phyloP scores from a whole-genome alignment of 2,329 filamentous ascomycete species.

The Botrytis medusae region DNA sequence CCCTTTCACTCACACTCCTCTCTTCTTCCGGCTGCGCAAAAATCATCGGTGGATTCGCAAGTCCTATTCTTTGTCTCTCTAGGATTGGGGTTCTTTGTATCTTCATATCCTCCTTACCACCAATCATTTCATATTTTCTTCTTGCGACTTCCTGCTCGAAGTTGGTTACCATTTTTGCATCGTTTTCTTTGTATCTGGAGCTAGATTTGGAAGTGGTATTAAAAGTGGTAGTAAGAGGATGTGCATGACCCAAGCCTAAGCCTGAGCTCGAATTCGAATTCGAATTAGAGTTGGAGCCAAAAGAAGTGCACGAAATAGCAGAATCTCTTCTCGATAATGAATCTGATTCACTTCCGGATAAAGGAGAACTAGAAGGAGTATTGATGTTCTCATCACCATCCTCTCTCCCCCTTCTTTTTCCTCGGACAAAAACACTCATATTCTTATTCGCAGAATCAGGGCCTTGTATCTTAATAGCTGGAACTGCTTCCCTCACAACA shows the following conservation, averaged over 20 bases:
- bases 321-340: background rate
- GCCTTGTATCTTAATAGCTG: background rate
- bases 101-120: background rate
- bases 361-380: slow-evolving; percentile 2
- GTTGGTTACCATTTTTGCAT: background rate
- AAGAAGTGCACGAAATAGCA: slow-evolving; percentile 1
- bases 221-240: background rate
- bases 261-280: background rate
- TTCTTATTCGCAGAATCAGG: background rate
- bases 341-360: slow-evolving; percentile 4
- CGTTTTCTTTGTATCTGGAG: background rate
- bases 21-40: slow-evolving; percentile 4
- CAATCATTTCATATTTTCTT: background rate
- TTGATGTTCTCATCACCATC: background rate
- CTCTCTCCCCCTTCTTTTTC: background rate
- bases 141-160: background rate
- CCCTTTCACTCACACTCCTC: slow-evolving; percentile 16
- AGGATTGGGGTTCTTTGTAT: background rate
- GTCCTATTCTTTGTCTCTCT: background rate
- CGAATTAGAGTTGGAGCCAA: background rate
- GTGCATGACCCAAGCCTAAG: background rate
- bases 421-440: background rate
- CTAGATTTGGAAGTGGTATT: background rate
- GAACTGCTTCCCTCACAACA: background rate
- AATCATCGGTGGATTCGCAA: background rate